Percentiles rank a stretch among this genome's conserved stretches.
Conservation (phyloP, 768 basidiomycete species). For the Podaxis sp. region DNA sequence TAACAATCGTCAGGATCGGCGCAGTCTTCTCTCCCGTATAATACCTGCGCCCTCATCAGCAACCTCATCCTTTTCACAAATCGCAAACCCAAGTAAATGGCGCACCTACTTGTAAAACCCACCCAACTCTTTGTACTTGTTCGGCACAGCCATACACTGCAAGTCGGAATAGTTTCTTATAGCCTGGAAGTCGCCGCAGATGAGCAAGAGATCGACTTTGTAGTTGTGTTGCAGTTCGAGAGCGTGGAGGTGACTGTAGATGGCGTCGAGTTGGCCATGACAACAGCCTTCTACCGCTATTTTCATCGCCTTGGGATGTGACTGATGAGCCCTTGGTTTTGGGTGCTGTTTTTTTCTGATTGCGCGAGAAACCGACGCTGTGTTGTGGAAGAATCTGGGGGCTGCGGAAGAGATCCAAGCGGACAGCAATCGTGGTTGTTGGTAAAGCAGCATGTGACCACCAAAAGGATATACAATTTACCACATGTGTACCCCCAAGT, state of each 20-base stretch:
- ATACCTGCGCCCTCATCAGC: constrained; percentile 49
- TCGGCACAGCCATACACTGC: constrained; percentile 86
- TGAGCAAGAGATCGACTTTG: constrained; percentile 81
- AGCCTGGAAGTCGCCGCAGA: constrained; percentile 97
- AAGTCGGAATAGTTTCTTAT: constrained; percentile 83
- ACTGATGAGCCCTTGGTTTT: too few species aligned
- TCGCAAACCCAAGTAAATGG: neutral
- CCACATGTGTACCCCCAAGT: too few species aligned
- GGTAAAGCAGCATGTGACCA: too few species aligned
- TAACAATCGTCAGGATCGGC: constrained; percentile 86
- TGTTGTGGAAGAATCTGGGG: too few species aligned
- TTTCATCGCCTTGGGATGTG: constrained; percentile 1
- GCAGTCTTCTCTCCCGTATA: constrained; percentile 83
- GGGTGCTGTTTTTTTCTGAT: too few species aligned
- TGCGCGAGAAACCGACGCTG: too few species aligned
- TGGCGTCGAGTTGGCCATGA: constrained; percentile 88
- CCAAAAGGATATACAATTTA: too few species aligned
- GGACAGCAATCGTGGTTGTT: too few species aligned
- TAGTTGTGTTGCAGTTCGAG: constrained; percentile 63
- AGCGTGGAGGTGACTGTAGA: constrained; percentile 67
- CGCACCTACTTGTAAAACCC: constrained; percentile 74
- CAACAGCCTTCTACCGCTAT: constrained; percentile 52
- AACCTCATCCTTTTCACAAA: neutral
- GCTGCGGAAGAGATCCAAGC: too few species aligned
- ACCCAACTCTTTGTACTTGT: constrained; percentile 82